Evolutionary conservation across 2,329 filamentous ascomycete genomes (phyloP).

Genomic region (Fusarium sp.): DNA sequence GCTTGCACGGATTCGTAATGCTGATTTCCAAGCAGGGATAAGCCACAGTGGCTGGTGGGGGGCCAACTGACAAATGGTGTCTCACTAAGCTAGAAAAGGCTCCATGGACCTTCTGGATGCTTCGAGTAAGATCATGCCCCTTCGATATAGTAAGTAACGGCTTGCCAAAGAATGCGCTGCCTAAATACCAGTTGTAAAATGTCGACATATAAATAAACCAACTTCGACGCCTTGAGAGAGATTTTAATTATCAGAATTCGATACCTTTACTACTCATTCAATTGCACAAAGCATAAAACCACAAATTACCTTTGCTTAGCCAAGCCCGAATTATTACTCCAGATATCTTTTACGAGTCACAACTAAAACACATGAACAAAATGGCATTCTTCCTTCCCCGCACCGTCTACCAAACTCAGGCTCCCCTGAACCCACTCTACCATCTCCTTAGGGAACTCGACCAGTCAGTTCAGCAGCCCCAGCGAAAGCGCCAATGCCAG

Average conservation of each 20-base stretch:
- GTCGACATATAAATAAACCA: constrained; percentile 1
- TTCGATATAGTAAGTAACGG: constrained; percentile 15
- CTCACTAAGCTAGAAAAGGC: constrained; percentile 1
- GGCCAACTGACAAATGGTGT: constrained; percentile 13
- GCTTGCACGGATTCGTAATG: too few relatives aligned
- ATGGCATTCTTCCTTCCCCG: constrained; percentile 34
- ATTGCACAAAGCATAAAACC: neutral
- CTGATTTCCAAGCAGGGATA: neutral
- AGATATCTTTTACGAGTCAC: neutral
- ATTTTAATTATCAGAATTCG: constrained; percentile 4
- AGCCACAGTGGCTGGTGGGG: constrained; percentile 11
- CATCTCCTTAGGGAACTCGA: constrained; percentile 25
- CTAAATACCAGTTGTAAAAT: neutral
- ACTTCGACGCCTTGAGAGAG: fast-evolving
- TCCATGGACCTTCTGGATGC: constrained; percentile 3
- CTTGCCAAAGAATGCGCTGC: constrained; percentile 16
- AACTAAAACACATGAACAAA: constrained; percentile 3
- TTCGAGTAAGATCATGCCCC: constrained; percentile 9
- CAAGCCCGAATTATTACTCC: neutral
- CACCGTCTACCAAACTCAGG: constrained; percentile 17
- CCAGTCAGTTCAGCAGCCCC: constrained; percentile 24
- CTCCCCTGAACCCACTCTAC: constrained; percentile 25
- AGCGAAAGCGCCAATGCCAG: constrained; percentile 28
- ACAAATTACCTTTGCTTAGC: neutral
- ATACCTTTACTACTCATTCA: neutral